A percentile compares a stretch with the other conserved stretches of the same genome.
phyloP scores from a whole-genome alignment of 2,329 filamentous ascomycete genomes.

The Lachnellula subtilissima region DNA sequence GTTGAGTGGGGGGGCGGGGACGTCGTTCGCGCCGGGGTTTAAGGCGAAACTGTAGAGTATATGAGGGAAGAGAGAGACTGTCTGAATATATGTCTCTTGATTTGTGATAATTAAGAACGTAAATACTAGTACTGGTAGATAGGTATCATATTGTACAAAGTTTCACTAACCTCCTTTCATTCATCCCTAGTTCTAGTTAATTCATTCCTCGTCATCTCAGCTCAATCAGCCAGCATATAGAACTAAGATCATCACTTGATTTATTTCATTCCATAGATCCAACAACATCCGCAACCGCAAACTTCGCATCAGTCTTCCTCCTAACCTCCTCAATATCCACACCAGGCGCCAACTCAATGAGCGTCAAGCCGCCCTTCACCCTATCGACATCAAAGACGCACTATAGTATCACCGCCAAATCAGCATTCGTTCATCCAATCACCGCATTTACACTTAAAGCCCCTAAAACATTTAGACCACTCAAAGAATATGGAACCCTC shows the following conservation, averaged over 20 bases:
- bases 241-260: neutral
- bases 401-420: conserved; percentile 32
- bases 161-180: neutral
- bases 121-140: neutral
- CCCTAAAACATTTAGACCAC: no score
- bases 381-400: conserved; percentile 69
- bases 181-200: neutral
- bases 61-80: neutral
- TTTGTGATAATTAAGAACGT: neutral
- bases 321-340: conserved; percentile 64
- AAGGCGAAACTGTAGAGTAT: conserved; percentile 39
- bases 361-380: conserved; percentile 53
- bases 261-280: conserved; percentile 38
- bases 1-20: conserved; percentile 43
- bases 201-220: neutral
- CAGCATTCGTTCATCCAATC: neutral
- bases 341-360: conserved; percentile 67
- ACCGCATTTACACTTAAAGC: no score
- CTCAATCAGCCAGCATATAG: no score
- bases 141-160: neutral
- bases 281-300: conserved; percentile 55
- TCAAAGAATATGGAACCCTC: no score
- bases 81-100: neutral
- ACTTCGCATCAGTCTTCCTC: conserved; percentile 65
- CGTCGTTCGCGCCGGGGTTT: conserved; percentile 50